Percentiles rank a stretch among this genome's conserved stretches.
Conservation (phyloP, 192 early-diverging fungal genomes). For the Linnemannia exigua region DNA sequence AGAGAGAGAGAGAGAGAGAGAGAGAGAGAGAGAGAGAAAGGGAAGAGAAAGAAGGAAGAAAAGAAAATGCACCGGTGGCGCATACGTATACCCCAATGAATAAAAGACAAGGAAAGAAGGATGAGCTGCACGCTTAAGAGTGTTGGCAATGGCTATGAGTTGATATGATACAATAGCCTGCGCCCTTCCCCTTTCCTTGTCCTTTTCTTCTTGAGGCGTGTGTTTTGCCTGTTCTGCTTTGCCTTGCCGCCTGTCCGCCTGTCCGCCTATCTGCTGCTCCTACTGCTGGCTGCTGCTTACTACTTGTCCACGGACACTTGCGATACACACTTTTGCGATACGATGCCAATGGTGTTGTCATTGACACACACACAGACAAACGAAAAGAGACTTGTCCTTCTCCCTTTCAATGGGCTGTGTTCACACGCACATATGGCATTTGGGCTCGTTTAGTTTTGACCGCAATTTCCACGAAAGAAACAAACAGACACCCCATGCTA, state of each 20-base stretch:
- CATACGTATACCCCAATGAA: neutral
- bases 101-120: neutral
- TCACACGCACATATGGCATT: neutral
- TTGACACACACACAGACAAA: neutral
- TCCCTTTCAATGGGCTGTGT: neutral
- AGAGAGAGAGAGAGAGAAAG: neutral
- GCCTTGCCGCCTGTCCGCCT: neutral
- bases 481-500: constrained; percentile 28
- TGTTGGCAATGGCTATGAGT: neutral
- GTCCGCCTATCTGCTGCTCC: neutral
- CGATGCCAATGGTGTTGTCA: neutral
- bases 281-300: neutral
- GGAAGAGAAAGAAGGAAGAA: neutral
- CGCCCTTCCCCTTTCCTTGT: neutral
- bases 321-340: neutral
- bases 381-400: neutral
- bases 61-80: neutral
- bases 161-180: neutral
- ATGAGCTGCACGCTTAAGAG: neutral
- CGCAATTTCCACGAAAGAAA: neutral
- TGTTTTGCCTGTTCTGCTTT: neutral
- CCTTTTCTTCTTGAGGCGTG: neutral
- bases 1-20: constrained; percentile 6
- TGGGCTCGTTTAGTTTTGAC: neutral
- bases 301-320: neutral